Percentiles rank a stretch among this genome's conserved stretches.
Evolutionary conservation across 305 asterid genomes (phyloP).

Genomic region (Solanum chacoense): DNA sequence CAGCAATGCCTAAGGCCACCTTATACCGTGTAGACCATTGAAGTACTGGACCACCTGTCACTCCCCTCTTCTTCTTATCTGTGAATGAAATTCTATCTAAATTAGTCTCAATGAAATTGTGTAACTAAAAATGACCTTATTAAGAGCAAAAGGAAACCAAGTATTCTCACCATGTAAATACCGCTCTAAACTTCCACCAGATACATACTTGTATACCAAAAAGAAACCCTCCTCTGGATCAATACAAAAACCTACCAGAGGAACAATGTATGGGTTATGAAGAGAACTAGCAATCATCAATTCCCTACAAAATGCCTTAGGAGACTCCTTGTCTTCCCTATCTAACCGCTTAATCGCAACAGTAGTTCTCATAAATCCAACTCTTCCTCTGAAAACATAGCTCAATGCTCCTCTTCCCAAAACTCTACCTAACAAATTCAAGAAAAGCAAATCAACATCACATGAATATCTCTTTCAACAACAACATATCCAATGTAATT

Average conservation of each 20-base stretch:
- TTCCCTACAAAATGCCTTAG: constrained; percentile 85
- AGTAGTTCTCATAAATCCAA: constrained; percentile 43
- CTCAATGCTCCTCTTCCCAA: constrained; percentile 91
- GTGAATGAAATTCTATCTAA: not conserved
- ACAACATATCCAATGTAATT: not conserved
- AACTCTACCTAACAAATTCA: constrained; percentile 54
- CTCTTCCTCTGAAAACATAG: constrained; percentile 79
- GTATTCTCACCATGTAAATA: constrained; percentile 50
- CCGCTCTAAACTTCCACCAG: constrained; percentile 80
- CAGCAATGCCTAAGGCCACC: constrained; percentile 66
- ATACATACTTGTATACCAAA: constrained; percentile 77
- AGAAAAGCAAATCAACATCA: not conserved
- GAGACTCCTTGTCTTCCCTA: constrained; percentile 64
- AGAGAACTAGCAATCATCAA: constrained; percentile 84
- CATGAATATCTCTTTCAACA: not conserved
- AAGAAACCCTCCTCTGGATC: constrained; percentile 82
- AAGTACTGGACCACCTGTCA: constrained; percentile 44
- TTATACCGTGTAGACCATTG: constrained; percentile 58
- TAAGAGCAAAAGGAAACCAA: not conserved
- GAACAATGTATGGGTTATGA: constrained; percentile 62
- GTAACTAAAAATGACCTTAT: not conserved
- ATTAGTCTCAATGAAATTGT: not conserved
- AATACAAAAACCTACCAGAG: constrained; percentile 73
- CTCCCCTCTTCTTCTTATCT: constrained; percentile 60
- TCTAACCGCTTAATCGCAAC: constrained; percentile 79